Evolutionary conservation across 1,284 basidiomycete genomes (phyloP).

Genomic region (Jaminaea rosea): DNA sequence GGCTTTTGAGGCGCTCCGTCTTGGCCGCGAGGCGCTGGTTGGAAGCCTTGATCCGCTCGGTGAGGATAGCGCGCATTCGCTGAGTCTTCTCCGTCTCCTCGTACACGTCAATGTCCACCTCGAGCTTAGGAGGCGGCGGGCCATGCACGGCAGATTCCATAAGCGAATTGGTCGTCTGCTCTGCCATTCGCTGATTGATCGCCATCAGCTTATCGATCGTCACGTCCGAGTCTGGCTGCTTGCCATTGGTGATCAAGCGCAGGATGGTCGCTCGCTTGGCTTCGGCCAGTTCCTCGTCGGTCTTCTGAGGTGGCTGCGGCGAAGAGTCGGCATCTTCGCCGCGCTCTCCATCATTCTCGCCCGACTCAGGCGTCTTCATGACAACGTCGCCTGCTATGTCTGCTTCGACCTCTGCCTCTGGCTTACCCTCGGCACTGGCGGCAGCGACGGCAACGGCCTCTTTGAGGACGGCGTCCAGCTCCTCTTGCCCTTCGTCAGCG

Average conservation of each 20-base stretch:
- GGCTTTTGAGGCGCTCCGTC: constrained; percentile 20
- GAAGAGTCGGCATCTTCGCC: no score
- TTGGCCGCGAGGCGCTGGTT: constrained; percentile 34
- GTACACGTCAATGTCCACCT: constrained; percentile 19
- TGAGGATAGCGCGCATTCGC: constrained; percentile 13
- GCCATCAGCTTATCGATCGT: constrained; percentile 13
- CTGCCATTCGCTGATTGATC: constrained; percentile 15
- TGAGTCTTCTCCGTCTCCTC: constrained; percentile 17
- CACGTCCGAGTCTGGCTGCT: constrained; percentile 6
- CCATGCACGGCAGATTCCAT: constrained; percentile 25
- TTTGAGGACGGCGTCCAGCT: background rate
- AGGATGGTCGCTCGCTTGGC: constrained; percentile 7
- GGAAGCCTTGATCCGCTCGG: constrained; percentile 13
- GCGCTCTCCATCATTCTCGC: no score
- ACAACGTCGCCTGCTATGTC: background rate
- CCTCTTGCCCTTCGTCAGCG: no score
- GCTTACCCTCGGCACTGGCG: background rate
- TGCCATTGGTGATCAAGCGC: background rate
- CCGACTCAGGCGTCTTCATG: background rate
- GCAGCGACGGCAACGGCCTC: background rate
- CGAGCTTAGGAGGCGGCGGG: constrained; percentile 15
- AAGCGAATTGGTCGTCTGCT: constrained; percentile 16
- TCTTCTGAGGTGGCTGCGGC: constrained; percentile 16
- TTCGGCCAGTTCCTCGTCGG: constrained; percentile 20
- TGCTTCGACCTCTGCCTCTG: background rate